Base-by-base conservation (phyloP, 108 stramenopile genomes). In the Fragilaria crotonensis region DNA sequence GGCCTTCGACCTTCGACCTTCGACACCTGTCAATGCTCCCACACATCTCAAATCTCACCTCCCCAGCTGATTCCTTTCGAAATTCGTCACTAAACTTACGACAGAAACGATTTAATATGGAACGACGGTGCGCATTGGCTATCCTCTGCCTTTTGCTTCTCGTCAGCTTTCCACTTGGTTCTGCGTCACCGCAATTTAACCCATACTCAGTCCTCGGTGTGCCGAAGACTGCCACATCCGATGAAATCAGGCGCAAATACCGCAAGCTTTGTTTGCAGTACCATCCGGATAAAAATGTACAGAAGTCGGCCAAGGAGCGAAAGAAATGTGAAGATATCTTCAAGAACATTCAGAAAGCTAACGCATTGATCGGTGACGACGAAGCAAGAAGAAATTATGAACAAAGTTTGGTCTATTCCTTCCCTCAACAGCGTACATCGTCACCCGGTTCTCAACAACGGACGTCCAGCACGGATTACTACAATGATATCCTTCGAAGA, bases 261-360 rank as follows among this genome's bases (percentile, higher is more conserved):
- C 61, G 75, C 28, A 69, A 61, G 7, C 68, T 86, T 9, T 90
- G 89, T 59, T 51, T 90, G 28, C 55, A 65, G 55, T 74, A 76
- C 33, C 89, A 90, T 66, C 89, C 89, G 11, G 89, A 90, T 53
- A 90, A 90, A 63, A 86, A 73, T 32, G 54, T 62, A 3, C 33
- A 72, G 26, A 47, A 60, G 22, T 50, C 62, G 21, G 28, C 14
- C 3, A 49, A 63, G 25, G 72, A 81, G 47, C 30, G 70, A 49
- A 48, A 73, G 30, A 46, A 45, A 36, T 62, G 60, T 36, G 89
- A 87, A 60, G 69, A 69, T 44, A 54, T 55, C 19, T 90, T 90
- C 63, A 90, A 90, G 66, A 61, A 72, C 52, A 57, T 90, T 51
- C 89, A 90, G 52, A 66, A 80, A 49, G 85, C 89, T 20, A 77